Conservation (phyloP, 495 filamentous ascomycete species). For the Hyaloscypha hepaticicola region DNA sequence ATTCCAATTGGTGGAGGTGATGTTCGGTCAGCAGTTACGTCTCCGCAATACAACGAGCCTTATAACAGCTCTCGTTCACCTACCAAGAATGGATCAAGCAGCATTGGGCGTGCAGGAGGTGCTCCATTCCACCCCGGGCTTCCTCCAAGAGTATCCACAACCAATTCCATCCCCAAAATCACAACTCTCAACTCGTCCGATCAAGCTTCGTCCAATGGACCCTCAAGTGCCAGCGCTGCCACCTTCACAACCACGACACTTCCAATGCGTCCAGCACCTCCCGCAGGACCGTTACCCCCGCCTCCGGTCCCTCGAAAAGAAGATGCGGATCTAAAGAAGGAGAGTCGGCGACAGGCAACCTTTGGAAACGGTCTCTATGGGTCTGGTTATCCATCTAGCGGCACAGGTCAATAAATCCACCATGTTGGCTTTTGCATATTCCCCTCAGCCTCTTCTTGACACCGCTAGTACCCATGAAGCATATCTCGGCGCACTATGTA, state of each 20-base stretch:
- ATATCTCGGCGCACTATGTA: conserved; percentile 23
- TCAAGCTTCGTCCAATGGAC: conserved; percentile 19
- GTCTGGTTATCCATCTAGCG: conserved; percentile 23
- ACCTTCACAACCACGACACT: conserved; percentile 42
- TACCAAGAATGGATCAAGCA: conserved; percentile 39
- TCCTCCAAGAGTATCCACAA: conserved; percentile 46
- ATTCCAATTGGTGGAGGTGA: conserved; percentile 61
- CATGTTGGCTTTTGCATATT: neutral
- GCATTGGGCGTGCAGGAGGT: conserved; percentile 41
- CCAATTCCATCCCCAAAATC: conserved; percentile 42
- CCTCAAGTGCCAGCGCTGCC: conserved; percentile 30
- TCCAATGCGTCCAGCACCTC: conserved; percentile 48
- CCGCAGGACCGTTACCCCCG: conserved; percentile 43
- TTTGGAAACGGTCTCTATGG: conserved; percentile 37
- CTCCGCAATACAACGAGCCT: conserved; percentile 29
- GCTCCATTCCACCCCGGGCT: conserved; percentile 50
- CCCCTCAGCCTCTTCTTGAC: conserved; percentile 3
- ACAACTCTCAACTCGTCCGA: conserved; percentile 29
- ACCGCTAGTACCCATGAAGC: conserved; percentile 11
- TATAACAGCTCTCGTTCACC: conserved; percentile 23
- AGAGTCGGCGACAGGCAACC: conserved; percentile 39
- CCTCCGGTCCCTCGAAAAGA: conserved; percentile 45
- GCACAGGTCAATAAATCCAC: conserved; percentile 8
- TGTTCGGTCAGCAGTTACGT: conserved; percentile 32
- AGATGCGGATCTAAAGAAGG: conserved; percentile 39